Conservation (phyloP, 768 basidiomycete genomes). For the Mycena sanguinolenta region DNA sequence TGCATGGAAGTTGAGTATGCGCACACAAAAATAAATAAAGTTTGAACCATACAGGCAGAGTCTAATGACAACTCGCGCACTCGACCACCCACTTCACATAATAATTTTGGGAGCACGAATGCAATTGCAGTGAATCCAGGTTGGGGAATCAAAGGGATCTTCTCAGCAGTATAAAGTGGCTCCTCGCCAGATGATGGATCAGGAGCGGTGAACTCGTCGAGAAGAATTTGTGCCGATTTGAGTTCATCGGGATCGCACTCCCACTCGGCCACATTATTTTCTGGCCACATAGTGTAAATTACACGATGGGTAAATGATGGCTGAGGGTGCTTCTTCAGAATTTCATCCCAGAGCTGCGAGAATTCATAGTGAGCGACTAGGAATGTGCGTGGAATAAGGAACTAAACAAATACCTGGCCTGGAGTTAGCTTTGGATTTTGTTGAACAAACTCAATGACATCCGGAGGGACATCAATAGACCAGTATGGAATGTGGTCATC, state of each 20-base stretch:
- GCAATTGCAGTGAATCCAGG: not conserved
- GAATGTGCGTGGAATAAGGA: not conserved
- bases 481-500: constrained; percentile 7
- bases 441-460: not conserved
- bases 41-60: not conserved
- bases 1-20: too few species aligned
- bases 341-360: constrained; percentile 12
- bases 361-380: not conserved
- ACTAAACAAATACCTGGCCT: not conserved
- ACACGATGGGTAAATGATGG: not conserved
- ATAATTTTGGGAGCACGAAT: not conserved
- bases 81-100: not conserved
- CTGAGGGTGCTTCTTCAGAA: not conserved
- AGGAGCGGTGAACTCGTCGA: not conserved
- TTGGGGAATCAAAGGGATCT: not conserved
- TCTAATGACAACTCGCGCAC: not conserved
- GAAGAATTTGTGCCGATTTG: not conserved
- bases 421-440: constrained; percentile 1
- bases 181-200: not conserved
- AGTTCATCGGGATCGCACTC: not conserved
- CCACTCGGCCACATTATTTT: not conserved
- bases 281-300: not conserved
- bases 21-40: too few species aligned
- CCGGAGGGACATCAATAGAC: constrained; percentile 1
- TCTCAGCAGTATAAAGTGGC: not conserved